Conservation (phyloP, 345 rosid species). For the Hypericum androsaemum region DNA sequence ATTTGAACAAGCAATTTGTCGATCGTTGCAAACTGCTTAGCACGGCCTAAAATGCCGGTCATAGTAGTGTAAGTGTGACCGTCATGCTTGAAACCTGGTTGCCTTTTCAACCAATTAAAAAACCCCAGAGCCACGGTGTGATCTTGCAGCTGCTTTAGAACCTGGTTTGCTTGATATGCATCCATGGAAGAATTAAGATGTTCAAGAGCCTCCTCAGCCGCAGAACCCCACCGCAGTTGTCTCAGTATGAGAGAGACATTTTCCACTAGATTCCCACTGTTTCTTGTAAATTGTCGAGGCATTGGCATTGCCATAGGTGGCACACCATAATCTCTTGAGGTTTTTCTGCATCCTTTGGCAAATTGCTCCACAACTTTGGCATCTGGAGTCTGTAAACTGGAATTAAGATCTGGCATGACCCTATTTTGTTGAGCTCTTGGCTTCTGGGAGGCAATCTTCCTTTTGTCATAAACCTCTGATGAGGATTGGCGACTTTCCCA, state of each 20-base stretch:
- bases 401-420: conserved; percentile 25
- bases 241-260: conserved; percentile 41
- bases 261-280: conserved; percentile 37
- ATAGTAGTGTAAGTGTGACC: conserved; percentile 90
- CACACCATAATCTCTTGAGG: conserved; percentile 35
- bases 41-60: conserved; percentile 90
- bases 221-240: conserved; percentile 62
- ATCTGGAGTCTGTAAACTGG: conserved; percentile 26
- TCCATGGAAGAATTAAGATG: conserved; percentile 41
- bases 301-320: conserved; percentile 24
- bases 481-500: conserved; percentile 17
- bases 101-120: conserved; percentile 71
- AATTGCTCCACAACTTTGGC: conserved; percentile 24
- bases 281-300: conserved; percentile 29
- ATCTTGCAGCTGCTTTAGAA: conserved; percentile 72
- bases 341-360: conserved; percentile 25
- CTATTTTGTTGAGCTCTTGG: conserved; percentile 28
- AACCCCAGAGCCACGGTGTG: conserved; percentile 67
- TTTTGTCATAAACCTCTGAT: conserved; percentile 30
- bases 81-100: conserved; percentile 72
- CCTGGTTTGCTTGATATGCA: conserved; percentile 88
- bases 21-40: conserved; percentile 60
- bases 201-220: conserved; percentile 60
- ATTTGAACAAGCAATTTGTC: conserved; percentile 68
- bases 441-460: conserved; percentile 34